Evolutionary conservation across 306 rosid species (phyloP).

Genomic region (Aeschynomene evenia): DNA sequence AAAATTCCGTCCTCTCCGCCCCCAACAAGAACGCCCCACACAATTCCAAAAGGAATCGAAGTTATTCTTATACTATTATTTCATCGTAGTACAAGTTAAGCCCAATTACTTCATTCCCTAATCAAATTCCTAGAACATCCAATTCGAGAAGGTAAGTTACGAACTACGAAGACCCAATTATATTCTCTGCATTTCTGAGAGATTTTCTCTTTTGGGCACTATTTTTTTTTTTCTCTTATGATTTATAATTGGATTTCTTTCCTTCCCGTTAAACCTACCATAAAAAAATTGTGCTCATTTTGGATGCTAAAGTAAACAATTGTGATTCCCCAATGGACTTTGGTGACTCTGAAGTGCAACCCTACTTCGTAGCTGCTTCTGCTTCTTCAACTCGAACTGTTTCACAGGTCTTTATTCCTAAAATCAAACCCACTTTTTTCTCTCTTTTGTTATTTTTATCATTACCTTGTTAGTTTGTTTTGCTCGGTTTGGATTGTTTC

Average conservation of each 20-base stretch:
- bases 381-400: slow-evolving; percentile 24
- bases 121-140: background rate
- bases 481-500: background rate
- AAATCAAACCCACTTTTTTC: background rate
- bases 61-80: background rate
- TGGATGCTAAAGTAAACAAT: too few relatives aligned
- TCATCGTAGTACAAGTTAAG: background rate
- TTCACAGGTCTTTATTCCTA: slow-evolving; percentile 41
- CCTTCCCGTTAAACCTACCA: slow-evolving; percentile 16
- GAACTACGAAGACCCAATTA: slow-evolving; percentile 1
- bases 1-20: background rate
- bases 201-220: slow-evolving; percentile 14
- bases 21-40: background rate
- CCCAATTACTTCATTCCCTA: background rate
- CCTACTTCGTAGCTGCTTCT: background rate
- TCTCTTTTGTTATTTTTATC: background rate
- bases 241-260: slow-evolving; percentile 25
- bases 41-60: background rate
- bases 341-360: slow-evolving; percentile 27
- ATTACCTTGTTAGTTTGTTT: background rate
- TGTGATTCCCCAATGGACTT: slow-evolving; percentile 12
- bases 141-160: background rate
- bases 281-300: background rate
- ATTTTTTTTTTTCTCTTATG: too few relatives aligned
- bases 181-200: slow-evolving; percentile 15